phyloP scores from a whole-genome alignment of 257 asterid genomes.

The Perilla frutescens region DNA sequence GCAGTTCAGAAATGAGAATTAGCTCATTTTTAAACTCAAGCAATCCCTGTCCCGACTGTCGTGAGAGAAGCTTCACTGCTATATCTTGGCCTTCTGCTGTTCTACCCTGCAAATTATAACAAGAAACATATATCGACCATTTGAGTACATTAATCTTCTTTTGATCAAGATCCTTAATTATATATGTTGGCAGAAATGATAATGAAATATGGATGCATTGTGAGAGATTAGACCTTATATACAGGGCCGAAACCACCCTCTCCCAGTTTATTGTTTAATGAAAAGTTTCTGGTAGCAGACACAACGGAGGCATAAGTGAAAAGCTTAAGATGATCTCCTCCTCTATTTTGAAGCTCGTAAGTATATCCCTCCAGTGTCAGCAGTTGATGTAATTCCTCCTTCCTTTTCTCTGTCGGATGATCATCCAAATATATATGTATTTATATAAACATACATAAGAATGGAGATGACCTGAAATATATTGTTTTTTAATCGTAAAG shows the following conservation, averaged over 20 bases:
- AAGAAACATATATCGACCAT: too few species aligned
- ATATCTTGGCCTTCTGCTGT: constrained; percentile 57
- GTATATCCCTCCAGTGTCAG: constrained; percentile 48
- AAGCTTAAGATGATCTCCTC: constrained; percentile 45
- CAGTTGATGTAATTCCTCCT: constrained; percentile 39
- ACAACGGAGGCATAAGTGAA: constrained; percentile 49
- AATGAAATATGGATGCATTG: background rate
- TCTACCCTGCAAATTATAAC: constrained; percentile 44
- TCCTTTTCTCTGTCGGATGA: constrained; percentile 36
- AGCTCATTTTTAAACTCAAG: constrained; percentile 69
- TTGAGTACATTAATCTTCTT: too few species aligned
- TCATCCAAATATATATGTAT: background rate
- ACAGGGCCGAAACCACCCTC: constrained; percentile 75
- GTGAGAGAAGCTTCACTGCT: constrained; percentile 66
- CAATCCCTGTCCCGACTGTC: constrained; percentile 62
- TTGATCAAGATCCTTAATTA: too few species aligned
- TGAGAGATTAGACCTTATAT: constrained; percentile 43
- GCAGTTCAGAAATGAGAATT: constrained; percentile 61
- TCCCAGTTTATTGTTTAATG: constrained; percentile 52
- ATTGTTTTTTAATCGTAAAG: too few species aligned
- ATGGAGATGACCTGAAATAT: too few species aligned
- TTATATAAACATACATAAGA: background rate
- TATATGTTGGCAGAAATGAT: too few species aligned
- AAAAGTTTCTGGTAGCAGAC: constrained; percentile 57
- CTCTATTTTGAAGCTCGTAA: constrained; percentile 34